Base-by-base conservation (phyloP, 2,329 filamentous ascomycete species). In the Ramularia collo-cygni region DNA sequence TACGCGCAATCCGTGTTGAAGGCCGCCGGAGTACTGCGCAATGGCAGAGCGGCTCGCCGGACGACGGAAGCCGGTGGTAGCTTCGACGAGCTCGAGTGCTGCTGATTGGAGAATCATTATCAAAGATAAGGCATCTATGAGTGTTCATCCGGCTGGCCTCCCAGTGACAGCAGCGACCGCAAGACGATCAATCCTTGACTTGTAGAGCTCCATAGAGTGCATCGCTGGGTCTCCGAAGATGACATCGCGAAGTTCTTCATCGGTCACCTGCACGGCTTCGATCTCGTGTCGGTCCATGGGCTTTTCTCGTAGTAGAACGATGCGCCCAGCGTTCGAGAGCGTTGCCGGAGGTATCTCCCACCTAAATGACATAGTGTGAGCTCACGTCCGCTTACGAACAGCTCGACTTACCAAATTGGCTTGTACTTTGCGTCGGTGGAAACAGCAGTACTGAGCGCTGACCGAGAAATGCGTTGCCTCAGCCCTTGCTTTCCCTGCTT, bases 141-240 rank as follows among this genome's bases (percentile, higher is more conserved):
- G n/a, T 30, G n/a, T 26, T 47, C 42, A 48, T 9, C 43, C 46
- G n/a, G 29, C 21, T 0, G 19, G 40, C 4, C 37, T 32, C 18
- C 65, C 70, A 17, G 76, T 82, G 8, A 83, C 78, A 8, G 81
- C 84, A 42, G 73, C 77, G 1, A 81, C 78, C 8, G 84, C 84
- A 40, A 94, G 63, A 3, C 70, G 66, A 59, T 92, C 82, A 31
- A 93, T 75, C 38, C 87, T 67, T 14, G 72, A 75, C 10, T 77
- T 76, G 62, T 94, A 94, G 14, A 92, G 57, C 43, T 69, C 76
- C 87, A 94, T 93, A 51, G 79, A 71, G 64, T 93, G 87, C 58
- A 79, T 83, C 30, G 86, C 68, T 0, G 85, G 83, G 58, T 94
- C 86, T 0, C 87, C 87, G 74, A 87, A 94, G 3, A 94, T 70